Conservation (phyloP, 1,284 basidiomycete genomes). For the Coriolopsis trogii region DNA sequence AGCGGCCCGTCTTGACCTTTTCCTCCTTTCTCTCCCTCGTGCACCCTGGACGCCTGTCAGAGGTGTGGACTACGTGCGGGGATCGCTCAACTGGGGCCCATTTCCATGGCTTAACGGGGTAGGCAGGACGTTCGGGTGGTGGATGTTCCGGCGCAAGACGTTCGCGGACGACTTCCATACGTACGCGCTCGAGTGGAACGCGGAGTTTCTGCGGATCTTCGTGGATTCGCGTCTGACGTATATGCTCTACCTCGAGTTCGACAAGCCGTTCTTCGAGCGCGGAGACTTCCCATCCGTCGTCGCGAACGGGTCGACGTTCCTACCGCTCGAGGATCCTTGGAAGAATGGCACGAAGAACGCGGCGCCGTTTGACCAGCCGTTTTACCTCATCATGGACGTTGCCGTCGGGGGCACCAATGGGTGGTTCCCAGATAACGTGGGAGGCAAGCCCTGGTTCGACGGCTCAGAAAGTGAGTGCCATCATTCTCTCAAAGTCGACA, state of each 20-base stretch:
- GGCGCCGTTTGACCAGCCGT: constrained; percentile 84
- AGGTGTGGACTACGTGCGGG: constrained; percentile 76
- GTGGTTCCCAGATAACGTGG: constrained; percentile 79
- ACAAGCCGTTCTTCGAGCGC: constrained; percentile 74
- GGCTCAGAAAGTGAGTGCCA: constrained; percentile 48
- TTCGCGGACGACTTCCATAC: constrained; percentile 78
- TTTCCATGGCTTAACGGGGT: constrained; percentile 71
- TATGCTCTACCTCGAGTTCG: constrained; percentile 67
- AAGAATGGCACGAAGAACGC: constrained; percentile 53
- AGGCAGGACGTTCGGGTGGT: constrained; percentile 77
- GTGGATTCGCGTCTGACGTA: constrained; percentile 76
- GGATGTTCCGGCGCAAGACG: constrained; percentile 65
- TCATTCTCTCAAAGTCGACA: no score
- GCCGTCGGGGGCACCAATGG: constrained; percentile 84
- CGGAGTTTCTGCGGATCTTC: constrained; percentile 74
- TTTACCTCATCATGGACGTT: constrained; percentile 80
- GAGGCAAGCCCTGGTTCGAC: constrained; percentile 80
- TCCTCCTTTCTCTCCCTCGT: not conserved
- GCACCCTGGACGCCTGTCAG: constrained; percentile 36
- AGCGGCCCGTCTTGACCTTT: no score
- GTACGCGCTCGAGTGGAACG: constrained; percentile 82
- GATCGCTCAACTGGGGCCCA: constrained; percentile 86
- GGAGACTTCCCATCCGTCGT: constrained; percentile 78
- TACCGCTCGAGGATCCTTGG: constrained; percentile 74
- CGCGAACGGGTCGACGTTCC: constrained; percentile 68